A percentile compares a stretch with the other conserved stretches of the same genome.
Conservation (phyloP, 163 green algal genomes). For the Scenedesmus sp. region DNA sequence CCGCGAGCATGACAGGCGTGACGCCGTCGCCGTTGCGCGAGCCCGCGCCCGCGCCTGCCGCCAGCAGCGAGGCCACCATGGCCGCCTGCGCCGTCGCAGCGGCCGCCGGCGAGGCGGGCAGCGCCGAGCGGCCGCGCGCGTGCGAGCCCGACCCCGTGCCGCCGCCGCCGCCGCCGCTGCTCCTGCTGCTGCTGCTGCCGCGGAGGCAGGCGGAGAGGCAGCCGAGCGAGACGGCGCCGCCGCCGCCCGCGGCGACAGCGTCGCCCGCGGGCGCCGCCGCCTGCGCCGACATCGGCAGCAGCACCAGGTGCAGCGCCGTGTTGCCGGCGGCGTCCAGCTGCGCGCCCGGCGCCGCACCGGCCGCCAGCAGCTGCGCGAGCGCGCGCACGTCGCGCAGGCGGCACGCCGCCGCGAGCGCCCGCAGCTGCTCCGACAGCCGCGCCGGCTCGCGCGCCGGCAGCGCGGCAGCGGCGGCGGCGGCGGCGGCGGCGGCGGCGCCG, state of each 20-base stretch:
- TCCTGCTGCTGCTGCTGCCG: background rate
- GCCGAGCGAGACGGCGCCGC: background rate
- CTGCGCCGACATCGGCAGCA: constrained; percentile 7
- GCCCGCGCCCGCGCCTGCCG: background rate
- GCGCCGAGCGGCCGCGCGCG: background rate
- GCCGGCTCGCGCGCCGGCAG: too few species aligned
- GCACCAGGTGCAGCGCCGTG: constrained; percentile 29
- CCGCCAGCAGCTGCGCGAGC: constrained; percentile 18
- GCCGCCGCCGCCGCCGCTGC: too few species aligned
- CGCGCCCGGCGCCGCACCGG: background rate
- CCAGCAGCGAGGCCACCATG: constrained; percentile 11
- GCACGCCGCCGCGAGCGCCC: background rate
- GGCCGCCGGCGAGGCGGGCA: background rate
- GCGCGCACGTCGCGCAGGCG: background rate
- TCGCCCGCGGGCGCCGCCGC: background rate
- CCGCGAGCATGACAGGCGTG: constrained; percentile 26
- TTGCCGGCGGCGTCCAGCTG: constrained; percentile 12
- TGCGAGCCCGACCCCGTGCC: too few species aligned
- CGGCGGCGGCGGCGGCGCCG: too few species aligned
- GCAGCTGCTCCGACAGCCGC: constrained; percentile 3
- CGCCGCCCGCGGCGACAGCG: background rate
- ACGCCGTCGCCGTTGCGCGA: background rate
- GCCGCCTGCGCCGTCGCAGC: background rate
- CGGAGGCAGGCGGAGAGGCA: constrained; percentile 16
- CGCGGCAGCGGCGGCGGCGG: too few species aligned